phyloP scores from a whole-genome alignment of 495 filamentous ascomycete species.

The Hypoxylon crocopeplum region DNA sequence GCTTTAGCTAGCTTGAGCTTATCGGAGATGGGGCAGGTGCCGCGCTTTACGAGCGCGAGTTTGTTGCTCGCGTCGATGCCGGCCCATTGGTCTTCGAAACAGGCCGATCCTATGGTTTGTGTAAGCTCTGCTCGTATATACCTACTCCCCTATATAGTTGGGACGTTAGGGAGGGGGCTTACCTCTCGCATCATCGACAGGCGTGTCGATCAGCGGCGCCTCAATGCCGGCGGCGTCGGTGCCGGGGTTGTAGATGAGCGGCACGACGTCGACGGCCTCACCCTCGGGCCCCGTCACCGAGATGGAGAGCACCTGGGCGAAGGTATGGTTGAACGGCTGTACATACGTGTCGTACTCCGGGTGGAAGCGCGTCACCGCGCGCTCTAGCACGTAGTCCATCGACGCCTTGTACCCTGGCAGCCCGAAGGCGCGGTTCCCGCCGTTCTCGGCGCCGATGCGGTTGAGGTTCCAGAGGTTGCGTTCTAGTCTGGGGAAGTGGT shows the following conservation, averaged over 20 bases:
- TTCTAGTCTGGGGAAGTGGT: conserved; percentile 21
- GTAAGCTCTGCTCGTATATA: no score
- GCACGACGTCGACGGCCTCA: conserved; percentile 13
- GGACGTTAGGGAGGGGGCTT: background rate
- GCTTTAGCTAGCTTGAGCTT: conserved; percentile 33
- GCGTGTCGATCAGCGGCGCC: conserved; percentile 24
- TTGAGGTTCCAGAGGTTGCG: conserved; percentile 46
- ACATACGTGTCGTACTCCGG: conserved; percentile 36
- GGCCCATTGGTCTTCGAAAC: conserved; percentile 45
- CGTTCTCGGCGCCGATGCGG: conserved; percentile 42
- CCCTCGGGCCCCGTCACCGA: conserved; percentile 42
- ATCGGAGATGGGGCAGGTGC: conserved; percentile 45
- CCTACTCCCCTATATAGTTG: no score
- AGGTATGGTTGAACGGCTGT: conserved; percentile 31
- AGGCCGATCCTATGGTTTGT: conserved; percentile 21
- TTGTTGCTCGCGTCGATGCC: conserved; percentile 47
- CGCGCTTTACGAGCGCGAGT: conserved; percentile 48
- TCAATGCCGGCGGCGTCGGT: conserved; percentile 10
- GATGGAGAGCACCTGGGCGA: conserved; percentile 38
- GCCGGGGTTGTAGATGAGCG: conserved; percentile 23
- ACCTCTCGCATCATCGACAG: conserved; percentile 31
- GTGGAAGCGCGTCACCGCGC: conserved; percentile 44
- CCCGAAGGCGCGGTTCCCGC: conserved; percentile 46
- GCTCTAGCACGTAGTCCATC: conserved; percentile 47
- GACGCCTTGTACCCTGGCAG: conserved; percentile 47